Base-by-base conservation (phyloP, 2,329 filamentous ascomycete species). In the Diplodia mutila region DNA sequence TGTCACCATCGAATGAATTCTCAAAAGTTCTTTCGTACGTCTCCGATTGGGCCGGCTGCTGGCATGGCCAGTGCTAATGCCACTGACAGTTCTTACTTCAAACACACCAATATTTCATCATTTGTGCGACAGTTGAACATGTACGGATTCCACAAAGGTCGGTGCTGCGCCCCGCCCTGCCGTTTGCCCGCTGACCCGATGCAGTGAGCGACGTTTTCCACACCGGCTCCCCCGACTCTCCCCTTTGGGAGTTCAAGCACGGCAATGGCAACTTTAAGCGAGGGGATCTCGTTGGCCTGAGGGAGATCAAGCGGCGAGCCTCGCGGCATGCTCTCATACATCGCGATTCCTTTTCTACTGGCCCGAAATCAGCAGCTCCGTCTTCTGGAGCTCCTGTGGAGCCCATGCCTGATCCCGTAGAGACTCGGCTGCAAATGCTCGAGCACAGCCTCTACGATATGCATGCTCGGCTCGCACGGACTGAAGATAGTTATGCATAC, bases 141-240 rank as follows among this genome's bases (percentile, higher is more conserved):
- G 95, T 99, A 99, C 74, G 95, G 95, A 7, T 99, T 99, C 80
- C 95, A 99, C 78, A 99, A 99, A 91, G 94, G 94, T 96, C 42
- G 18, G 39, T 51, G 46, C 16, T 34, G 11, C 37, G n/a, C 53
- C 42, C 23, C n/a, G 25, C 57, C 16, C 32, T 27, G 59, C 3
- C 18, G 54, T 49, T 32, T 46, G 42, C 63, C 16, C 39, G 51
- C 66, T 69, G 37, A 69, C 23, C 14, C 23, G 54, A 61, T 64
- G 39, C 74, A 97, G 95, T 98, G 74, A 97, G 95, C 83, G 95
- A 99, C 78, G 95, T 98, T 25, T 99, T 98, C 77, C 94, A 98
- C 78, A 97, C 93, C 4, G 93, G 93, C 12, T 94, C 91, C 52
- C 93, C 94, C 14, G 95, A 98, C 75, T 93, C 93, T 23, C 93